These are phyloP conservation scores for Hawksworthiomyces lignivorus DNA, from an alignment of 2,329 filamentous ascomycete species.

Conservation along the genomic window DNA sequence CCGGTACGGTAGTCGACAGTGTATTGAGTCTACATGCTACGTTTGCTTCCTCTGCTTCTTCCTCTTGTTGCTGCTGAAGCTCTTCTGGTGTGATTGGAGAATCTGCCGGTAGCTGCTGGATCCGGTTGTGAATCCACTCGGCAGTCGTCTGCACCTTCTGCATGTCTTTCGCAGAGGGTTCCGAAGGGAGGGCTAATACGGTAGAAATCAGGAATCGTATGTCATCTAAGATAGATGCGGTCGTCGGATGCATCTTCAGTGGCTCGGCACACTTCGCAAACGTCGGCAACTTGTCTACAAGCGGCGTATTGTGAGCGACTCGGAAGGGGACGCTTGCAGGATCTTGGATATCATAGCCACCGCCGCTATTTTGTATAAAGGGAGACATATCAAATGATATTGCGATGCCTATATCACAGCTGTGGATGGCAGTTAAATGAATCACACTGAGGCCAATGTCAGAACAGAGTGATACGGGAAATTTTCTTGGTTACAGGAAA, in stretches of 20 bases:
- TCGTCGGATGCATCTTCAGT: conserved; percentile 36
- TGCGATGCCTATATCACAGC: conserved; percentile 40
- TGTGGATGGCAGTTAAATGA: conserved; percentile 18
- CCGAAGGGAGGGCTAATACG: conserved; percentile 31
- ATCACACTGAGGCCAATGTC: conserved; percentile 6
- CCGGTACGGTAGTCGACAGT: background rate
- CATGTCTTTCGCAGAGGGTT: conserved; percentile 28
- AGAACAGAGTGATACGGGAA: background rate
- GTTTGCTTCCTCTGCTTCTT: background rate
- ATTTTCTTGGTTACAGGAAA: too few species aligned
- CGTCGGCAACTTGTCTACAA: conserved; percentile 33
- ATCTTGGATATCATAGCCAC: conserved; percentile 35
- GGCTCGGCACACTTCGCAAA: conserved; percentile 35
- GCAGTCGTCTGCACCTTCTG: conserved; percentile 32
- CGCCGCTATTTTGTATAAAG: conserved; percentile 28
- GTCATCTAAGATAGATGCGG: conserved; percentile 43
- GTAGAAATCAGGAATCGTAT: conserved; percentile 39
- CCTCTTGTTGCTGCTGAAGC: too few species aligned
- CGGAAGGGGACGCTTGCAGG: conserved; percentile 31
- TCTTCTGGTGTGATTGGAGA: conserved; percentile 2
- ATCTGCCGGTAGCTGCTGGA: conserved; percentile 22
- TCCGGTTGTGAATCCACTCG: conserved; percentile 31
- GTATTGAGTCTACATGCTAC: too few species aligned
- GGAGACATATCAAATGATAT: conserved; percentile 39
- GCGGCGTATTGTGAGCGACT: conserved; percentile 38